Base-by-base conservation (phyloP, 2,329 filamentous ascomycete genomes). In the Diaporthe amygdali region DNA sequence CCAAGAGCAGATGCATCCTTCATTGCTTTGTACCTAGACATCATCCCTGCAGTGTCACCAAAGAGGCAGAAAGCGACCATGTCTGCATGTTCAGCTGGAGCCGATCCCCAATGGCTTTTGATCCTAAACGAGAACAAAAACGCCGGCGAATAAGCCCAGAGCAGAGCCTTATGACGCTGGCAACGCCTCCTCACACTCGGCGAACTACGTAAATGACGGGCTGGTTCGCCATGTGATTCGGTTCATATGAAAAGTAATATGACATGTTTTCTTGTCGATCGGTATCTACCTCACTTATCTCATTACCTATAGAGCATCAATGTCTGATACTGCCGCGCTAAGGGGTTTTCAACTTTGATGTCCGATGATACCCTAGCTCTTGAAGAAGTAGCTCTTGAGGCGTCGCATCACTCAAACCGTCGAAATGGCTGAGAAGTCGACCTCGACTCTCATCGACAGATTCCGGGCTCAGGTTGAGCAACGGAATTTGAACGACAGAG, bases 401-500 rank as follows among this genome's bases (percentile, higher is more conserved):
- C 39, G 27, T 46, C 32, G 12, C 6, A 34, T 2, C 4, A 12
- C 9, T n/a, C 22, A n/a, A 12, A 56, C 22, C 8, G 27, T 30
- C 39, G 37, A 2, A 2, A 68, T 68, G 66, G 39, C 37, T 30
- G 66, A 68, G 9, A 67, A 55, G n/a, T 34, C 25, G 49, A 25
- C 37, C 12, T 37, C 6, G 27, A 63, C 6, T 25, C 41, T 68
- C 12, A 8, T 68, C 27, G 66, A 68, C 8, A 68, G 39, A 30
- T 39, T 69, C 20, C 37, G 61, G 1, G 39, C 34, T 12, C 51
- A 69, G 27, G 44, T 72, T 6, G 66, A 44, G n/a, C 67, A 70
- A 4, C 70, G 70, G 3, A 72, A 70, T 10, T 8, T 51, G 51
- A 73, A 71, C 17, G 66, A 69, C 14, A 34, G 56, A 15, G 71